A percentile compares a stretch with the other conserved stretches of the same genome.
These are phyloP conservation scores for Tubosaeta sp. DNA, from an alignment of 768 basidiomycete genomes.

Conservation along the genomic window DNA sequence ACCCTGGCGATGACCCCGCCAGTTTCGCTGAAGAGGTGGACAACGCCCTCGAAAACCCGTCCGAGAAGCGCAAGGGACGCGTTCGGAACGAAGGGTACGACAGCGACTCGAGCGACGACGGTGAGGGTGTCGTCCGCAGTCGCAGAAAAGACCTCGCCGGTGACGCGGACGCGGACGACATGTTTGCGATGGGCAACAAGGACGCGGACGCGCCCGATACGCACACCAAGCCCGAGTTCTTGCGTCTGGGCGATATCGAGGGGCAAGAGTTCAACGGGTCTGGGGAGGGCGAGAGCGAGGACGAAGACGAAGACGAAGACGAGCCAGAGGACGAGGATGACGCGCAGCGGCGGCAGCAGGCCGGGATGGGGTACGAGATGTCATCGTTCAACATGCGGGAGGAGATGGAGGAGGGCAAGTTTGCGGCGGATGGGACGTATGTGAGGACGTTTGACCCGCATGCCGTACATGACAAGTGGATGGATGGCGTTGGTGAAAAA, in stretches of 20 bases:
- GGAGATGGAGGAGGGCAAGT: slow-evolving; percentile 98
- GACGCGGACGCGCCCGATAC: slow-evolving; percentile 36
- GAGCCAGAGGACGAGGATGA: slow-evolving; percentile 71
- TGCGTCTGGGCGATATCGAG: slow-evolving; percentile 92
- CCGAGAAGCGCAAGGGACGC: slow-evolving; percentile 59
- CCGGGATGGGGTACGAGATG: slow-evolving; percentile 89
- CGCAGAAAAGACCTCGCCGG: slow-evolving; percentile 54
- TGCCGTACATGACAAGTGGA: slow-evolving; percentile 92
- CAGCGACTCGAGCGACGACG: slow-evolving; percentile 91
- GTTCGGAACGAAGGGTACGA: slow-evolving; percentile 89
- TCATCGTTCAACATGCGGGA: slow-evolving; percentile 99
- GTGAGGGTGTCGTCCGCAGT: slow-evolving; percentile 88
- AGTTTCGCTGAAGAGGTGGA: slow-evolving; percentile 80
- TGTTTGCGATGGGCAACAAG: slow-evolving; percentile 69
- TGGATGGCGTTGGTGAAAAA: slow-evolving; percentile 82
- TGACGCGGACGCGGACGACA: slow-evolving; percentile 70
- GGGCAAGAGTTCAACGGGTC: slow-evolving; percentile 78
- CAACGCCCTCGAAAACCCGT: slow-evolving; percentile 62
- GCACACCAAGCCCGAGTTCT: slow-evolving; percentile 64
- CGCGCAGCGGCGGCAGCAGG: slow-evolving; percentile 67
- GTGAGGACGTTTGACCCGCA: slow-evolving; percentile 85
- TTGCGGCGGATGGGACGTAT: slow-evolving; percentile 89
- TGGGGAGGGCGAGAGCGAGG: slow-evolving; percentile 35
- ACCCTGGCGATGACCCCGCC: slow-evolving; percentile 68
- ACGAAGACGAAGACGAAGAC: slow-evolving; percentile 41